phyloP scores from a whole-genome alignment of 202 grass and related monocot species.

The Setaria italica region DNA sequence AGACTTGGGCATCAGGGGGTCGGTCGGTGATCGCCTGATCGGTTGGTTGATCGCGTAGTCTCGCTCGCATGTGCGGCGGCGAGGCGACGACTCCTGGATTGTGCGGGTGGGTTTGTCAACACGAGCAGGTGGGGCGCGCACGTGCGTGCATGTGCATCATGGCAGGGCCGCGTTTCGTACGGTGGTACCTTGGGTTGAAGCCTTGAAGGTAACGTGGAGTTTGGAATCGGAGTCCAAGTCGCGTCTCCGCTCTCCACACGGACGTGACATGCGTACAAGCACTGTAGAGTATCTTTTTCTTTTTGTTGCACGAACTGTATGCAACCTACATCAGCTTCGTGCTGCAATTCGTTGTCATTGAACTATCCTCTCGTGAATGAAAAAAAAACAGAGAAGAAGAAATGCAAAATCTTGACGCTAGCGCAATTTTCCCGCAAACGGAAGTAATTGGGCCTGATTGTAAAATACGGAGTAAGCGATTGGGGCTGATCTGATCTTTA shows the following conservation, averaged over 20 bases:
- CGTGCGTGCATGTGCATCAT: conserved; percentile 34
- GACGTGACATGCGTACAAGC: background rate
- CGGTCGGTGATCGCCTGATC: too few species aligned
- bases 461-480: too few species aligned
- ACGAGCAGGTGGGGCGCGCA: conserved; percentile 25
- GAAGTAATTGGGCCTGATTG: background rate
- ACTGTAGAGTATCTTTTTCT: background rate
- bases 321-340: background rate
- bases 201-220: background rate
- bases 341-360: background rate
- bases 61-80: conserved; percentile 14
- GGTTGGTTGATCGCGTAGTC: too few species aligned
- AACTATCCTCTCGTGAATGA: background rate
- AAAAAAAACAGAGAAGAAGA: background rate
- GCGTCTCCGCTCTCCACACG: background rate
- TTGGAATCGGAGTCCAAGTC: background rate
- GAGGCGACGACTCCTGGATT: background rate
- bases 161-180: background rate
- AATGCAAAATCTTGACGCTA: background rate
- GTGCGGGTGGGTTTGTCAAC: conserved; percentile 29
- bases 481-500: too few species aligned
- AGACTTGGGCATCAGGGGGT: background rate
- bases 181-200: background rate
- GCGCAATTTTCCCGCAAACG: background rate
- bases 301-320: background rate